A percentile compares a stretch with the other conserved stretches of the same genome.
phyloP scores from a whole-genome alignment of 2,329 filamentous ascomycete species.

The Colletotrichum sidae region DNA sequence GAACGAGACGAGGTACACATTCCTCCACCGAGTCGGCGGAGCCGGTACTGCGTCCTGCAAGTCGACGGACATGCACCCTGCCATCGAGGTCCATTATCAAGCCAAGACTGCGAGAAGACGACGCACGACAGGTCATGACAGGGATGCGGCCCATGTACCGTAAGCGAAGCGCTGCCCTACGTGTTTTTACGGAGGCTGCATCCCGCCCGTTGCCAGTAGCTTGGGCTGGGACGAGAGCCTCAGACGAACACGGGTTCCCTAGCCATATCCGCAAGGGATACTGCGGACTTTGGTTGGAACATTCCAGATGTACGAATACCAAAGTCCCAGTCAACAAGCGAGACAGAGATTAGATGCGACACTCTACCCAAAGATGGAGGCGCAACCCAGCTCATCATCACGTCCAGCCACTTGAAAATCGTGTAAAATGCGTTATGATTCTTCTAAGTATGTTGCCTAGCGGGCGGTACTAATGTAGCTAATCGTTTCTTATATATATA shows the following conservation, averaged over 20 bases:
- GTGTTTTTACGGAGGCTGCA: not conserved
- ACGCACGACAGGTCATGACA: no score
- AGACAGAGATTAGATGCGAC: constrained; percentile 12
- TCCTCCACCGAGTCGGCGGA: constrained; percentile 35
- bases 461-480: no score
- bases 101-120: no score
- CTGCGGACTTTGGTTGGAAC: constrained; percentile 23
- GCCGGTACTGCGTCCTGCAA: constrained; percentile 19
- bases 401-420: no score
- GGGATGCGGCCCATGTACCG: constrained; percentile 8
- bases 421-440: no score
- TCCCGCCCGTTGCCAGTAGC: not conserved
- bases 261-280: constrained; percentile 22
- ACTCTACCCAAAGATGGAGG: not conserved
- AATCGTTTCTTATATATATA: no score
- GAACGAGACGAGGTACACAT: not conserved
- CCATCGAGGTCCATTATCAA: not conserved
- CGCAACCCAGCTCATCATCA: not conserved
- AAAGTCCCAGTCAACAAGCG: not conserved
- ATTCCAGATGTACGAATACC: constrained; percentile 16
- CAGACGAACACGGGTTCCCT: not conserved
- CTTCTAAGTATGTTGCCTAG: no score
- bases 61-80: constrained; percentile 6
- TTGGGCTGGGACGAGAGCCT: constrained; percentile 18
- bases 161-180: constrained; percentile 13